A percentile compares a stretch with the other conserved stretches of the same genome.
phyloP scores from a whole-genome alignment of 306 rosid species.

The Leucaena leucocephala region DNA sequence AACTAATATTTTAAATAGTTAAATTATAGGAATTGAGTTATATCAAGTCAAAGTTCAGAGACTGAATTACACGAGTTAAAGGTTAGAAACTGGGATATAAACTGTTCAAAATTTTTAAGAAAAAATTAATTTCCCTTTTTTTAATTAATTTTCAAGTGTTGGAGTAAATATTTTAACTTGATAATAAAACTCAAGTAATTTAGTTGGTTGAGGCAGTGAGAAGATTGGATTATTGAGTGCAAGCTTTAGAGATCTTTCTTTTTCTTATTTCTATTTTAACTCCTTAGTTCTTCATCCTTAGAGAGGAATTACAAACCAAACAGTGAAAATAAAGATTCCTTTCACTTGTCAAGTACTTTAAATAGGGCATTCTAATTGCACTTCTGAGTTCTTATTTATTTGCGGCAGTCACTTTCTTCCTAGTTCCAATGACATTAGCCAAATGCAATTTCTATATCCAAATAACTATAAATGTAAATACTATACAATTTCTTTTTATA shows the following conservation, averaged over 20 bases:
- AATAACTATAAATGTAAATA: neutral
- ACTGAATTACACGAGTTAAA: no score
- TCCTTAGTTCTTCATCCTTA: slow-evolving; percentile 44
- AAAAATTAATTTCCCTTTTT: neutral
- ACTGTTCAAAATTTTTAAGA: no score
- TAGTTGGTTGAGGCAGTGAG: neutral
- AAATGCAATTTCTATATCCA: slow-evolving; percentile 40
- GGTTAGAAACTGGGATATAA: no score
- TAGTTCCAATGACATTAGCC: slow-evolving; percentile 58
- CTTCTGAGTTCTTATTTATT: slow-evolving; percentile 57
- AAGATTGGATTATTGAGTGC: neutral
- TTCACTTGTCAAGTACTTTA: slow-evolving; percentile 59
- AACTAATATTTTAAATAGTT: no score
- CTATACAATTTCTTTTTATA: neutral
- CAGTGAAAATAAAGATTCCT: slow-evolving; percentile 65
- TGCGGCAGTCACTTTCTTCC: slow-evolving; percentile 66
- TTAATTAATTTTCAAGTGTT: neutral
- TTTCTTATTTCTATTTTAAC: slow-evolving; percentile 52
- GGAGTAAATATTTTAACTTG: neutral
- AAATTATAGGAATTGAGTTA: no score
- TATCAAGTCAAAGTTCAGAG: no score
- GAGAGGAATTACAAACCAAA: slow-evolving; percentile 49
- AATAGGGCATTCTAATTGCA: slow-evolving; percentile 49
- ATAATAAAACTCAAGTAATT: neutral
- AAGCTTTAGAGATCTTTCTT: slow-evolving; percentile 37